phyloP scores from a whole-genome alignment of 257 asterid species.

The Solanum ahanhuiri region DNA sequence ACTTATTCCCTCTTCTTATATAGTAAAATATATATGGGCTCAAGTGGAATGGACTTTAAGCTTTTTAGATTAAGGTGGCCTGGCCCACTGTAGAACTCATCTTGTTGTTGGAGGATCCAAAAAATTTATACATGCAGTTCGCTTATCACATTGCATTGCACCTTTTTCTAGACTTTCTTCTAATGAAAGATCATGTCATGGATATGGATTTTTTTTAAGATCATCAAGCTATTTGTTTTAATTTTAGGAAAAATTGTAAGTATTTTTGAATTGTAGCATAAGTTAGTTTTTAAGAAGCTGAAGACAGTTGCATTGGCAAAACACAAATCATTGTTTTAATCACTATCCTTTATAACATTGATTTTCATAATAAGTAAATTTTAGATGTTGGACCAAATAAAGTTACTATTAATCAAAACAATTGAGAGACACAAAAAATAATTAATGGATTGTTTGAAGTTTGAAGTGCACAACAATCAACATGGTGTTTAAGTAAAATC shows the following conservation, averaged over 20 bases:
- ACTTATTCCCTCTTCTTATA: no score
- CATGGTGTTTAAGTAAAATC: background rate
- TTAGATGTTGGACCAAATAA: background rate
- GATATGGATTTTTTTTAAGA: no score
- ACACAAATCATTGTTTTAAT: background rate
- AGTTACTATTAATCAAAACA: background rate
- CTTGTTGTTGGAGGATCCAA: no score
- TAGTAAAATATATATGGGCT: no score
- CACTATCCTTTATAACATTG: background rate
- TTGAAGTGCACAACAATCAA: background rate
- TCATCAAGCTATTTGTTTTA: background rate
- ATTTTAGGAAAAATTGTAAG: background rate
- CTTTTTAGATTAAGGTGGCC: no score
- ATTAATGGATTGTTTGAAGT: background rate
- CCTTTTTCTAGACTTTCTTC: no score
- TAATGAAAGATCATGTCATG: no score
- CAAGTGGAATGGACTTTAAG: no score
- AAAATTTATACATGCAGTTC: no score
- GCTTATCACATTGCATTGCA: no score
- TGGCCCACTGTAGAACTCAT: no score
- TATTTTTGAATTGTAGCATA: background rate
- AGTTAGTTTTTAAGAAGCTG: background rate
- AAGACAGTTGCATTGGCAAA: background rate
- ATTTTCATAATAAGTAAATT: background rate
- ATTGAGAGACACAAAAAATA: background rate